Evolutionary conservation across 106 monocot species (phyloP), one percentile per base, ranked within the genome.

Genomic region (Allium sativum): DNA sequence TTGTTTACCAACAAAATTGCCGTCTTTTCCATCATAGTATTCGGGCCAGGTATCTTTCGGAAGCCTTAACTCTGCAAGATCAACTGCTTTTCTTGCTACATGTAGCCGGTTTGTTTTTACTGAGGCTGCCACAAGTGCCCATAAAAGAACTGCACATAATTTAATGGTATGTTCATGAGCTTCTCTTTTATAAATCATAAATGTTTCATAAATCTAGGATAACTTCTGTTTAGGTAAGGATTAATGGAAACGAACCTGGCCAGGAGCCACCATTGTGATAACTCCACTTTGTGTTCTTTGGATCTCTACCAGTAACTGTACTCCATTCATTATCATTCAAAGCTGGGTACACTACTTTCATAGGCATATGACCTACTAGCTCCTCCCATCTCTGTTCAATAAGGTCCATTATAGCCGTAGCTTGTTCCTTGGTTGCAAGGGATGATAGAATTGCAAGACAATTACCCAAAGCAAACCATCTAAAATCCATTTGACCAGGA

Each of bases 331-430:
- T 61, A 55, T 54, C 55, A 45, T 71, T 54, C 22, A 71, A 43
- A 7, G 71, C 71, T 45, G 71, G 71, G 52, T 62, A 71, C 18
- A 63, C 63, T 21, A 57, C 65, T 55, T 72, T 72, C 31, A 72
- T 10, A n/a, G 72, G 72, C 72, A 72, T 72, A 54, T 92, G 87
- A 9, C 87, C 92, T 21, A 92, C 67, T 16, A 92, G 70, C 41
- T 87, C 84, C 21, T 92, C 92, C 92, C 92, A 92, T 3, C 92
- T 74, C 53, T 75, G 68, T 56, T 92, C 87, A 18, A 92, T 69
- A 16, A 92, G 84, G 72, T 92, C 92, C 92, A 92, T 92, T 57
- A 92, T 92, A 45, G 92, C 92, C 42, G 51, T 48, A 21, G 92
- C 70, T 65, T 87, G 87, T 58, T 92, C 92, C 5, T 78, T 81